Conservation (phyloP, 441 rosid genomes). For the Populus hybrid region DNA sequence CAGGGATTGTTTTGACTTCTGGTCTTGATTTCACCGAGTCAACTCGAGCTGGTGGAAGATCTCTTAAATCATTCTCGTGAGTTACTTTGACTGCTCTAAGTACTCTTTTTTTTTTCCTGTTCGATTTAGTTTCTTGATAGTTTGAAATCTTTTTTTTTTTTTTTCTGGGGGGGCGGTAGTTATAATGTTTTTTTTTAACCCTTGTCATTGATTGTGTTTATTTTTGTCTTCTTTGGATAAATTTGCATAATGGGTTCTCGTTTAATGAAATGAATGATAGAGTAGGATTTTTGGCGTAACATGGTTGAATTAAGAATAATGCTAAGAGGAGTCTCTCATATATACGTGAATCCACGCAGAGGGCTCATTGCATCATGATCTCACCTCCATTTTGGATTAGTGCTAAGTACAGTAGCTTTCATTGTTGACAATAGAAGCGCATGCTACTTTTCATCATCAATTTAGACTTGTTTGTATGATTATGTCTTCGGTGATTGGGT, state of each 20-base stretch:
- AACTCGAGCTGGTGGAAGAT: conserved; percentile 36
- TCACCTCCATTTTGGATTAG: background rate
- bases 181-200: background rate
- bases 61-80: conserved; percentile 50
- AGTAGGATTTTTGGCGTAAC: background rate
- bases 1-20: conserved; percentile 8
- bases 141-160: background rate
- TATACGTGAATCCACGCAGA: background rate
- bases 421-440: no score
- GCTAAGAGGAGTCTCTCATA: background rate
- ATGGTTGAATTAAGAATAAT: background rate
- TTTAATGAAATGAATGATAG: background rate
- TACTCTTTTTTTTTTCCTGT: background rate
- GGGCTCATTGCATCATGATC: background rate
- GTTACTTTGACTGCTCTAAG: conserved; percentile 9
- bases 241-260: background rate
- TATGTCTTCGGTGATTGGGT: conserved; percentile 24
- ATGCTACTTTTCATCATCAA: no score
- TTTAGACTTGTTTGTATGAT: conserved; percentile 31
- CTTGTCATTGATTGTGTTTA: background rate
- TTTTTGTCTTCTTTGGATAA: background rate
- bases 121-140: background rate
- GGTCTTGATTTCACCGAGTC: background rate
- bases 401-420: background rate
- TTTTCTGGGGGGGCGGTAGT: background rate